Evolutionary conservation across 352 stramenopile species (phyloP).

Genomic region (Phytophthora quininea): DNA sequence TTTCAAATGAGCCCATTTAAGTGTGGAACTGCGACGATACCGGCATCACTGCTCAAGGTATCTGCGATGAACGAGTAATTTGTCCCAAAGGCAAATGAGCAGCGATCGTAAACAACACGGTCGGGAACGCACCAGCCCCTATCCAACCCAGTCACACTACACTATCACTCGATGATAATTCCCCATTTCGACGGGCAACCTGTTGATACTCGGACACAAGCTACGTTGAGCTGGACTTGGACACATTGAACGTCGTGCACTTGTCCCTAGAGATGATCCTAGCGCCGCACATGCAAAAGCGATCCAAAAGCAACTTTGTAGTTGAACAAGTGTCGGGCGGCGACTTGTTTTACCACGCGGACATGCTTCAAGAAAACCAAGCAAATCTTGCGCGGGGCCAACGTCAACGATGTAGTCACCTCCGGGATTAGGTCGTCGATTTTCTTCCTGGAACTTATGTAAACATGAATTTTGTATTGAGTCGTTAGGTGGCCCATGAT

Average conservation of each 20-base stretch:
- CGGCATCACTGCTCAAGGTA: neutral
- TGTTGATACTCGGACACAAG: neutral
- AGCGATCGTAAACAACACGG: neutral
- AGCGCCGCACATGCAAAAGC: neutral
- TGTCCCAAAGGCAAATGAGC: neutral
- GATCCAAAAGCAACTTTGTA: too few relatives aligned
- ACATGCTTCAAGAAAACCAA: too few relatives aligned
- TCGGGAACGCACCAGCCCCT: neutral
- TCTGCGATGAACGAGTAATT: neutral
- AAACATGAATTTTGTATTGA: too few relatives aligned
- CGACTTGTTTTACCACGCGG: too few relatives aligned
- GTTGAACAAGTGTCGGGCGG: too few relatives aligned
- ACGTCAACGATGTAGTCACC: too few relatives aligned
- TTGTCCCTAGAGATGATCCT: neutral
- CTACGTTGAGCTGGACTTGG: neutral
- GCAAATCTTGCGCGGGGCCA: too few relatives aligned
- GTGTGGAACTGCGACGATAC: slow-evolving; percentile 5
- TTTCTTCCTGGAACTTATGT: too few relatives aligned
- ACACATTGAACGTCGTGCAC: neutral
- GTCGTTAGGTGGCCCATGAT: too few relatives aligned
- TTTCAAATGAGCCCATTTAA: neutral
- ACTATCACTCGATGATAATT: neutral
- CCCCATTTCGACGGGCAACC: neutral
- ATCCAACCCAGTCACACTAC: neutral
- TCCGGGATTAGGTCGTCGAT: too few relatives aligned